Evolutionary conservation across 2,329 filamentous ascomycete genomes (phyloP), one percentile per base, ranked within the genome.

Genomic region (Colletotrichum euphorbiae): DNA sequence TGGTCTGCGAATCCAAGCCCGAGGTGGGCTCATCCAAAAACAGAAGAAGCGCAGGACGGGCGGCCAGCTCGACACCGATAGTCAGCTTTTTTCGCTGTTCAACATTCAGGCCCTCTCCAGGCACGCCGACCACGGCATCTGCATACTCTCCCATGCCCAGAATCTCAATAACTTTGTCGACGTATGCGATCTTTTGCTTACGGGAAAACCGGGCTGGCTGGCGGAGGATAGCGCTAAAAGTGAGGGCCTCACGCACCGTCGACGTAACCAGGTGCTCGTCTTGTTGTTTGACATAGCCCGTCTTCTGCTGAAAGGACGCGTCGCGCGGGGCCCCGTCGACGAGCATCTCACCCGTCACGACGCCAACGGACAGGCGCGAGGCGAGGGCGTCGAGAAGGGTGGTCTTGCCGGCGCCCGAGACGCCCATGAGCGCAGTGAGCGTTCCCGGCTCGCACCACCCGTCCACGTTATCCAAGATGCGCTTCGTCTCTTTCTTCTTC

Each of bases 11-110:
- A 76, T 93, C 91, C 13, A 93, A 83, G 75, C 91, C 91, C 9
- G 90, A 93, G 3, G 91, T 93, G 2, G 91, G 91, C 74, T 93
- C 91, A 73, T 94, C 91, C 21, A 93, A 82, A 81, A 93, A 93
- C 12, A 93, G 84, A 54, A 93, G 84, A 3, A 93, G 80, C 40
- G 90, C 85, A 1, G 91, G 91, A 74, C 91, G 91, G 1, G 91
- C 91, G n/a, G 90, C 91, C 5, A 94, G 81, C 75, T 94, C 91
- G 3, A 93, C 91, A 73, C 90, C 91, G 67, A 93, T 93, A 0
- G 91, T 93, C 13, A 93, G 82, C 71, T 90, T 86, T 57, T 83
- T 83, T 3, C 81, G 73, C 66, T 83, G 80, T 68, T 83, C 81
- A 0, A 80, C 77, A 69, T 87, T 77, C 1, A 77, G 63, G 0